Evolutionary conservation across 2,329 filamentous ascomycete species (phyloP).

Genomic region (Eutypella sp.): DNA sequence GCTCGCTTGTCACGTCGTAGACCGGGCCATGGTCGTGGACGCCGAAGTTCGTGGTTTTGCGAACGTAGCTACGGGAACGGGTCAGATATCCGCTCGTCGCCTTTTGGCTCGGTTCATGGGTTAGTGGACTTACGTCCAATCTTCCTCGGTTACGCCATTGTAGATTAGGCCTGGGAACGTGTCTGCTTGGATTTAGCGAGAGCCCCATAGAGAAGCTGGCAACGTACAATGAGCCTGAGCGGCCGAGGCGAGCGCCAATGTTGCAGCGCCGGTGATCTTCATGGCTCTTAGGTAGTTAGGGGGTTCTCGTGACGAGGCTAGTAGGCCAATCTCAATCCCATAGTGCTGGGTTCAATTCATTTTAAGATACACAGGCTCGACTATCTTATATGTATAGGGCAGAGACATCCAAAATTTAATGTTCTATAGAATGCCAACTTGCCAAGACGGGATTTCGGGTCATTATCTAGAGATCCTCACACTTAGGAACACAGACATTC

Average conservation of each 20-base stretch:
- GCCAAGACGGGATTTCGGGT: too few species aligned
- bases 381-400: too few species aligned
- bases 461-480: too few species aligned
- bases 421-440: too few species aligned
- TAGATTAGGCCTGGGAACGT: slow-evolving; percentile 23
- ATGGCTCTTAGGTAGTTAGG: slow-evolving; percentile 6
- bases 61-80: slow-evolving; percentile 14
- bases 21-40: slow-evolving; percentile 30
- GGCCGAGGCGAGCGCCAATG: slow-evolving; percentile 14
- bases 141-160: slow-evolving; percentile 18
- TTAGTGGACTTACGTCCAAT: slow-evolving; percentile 22
- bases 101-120: background rate
- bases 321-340: too few species aligned
- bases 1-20: slow-evolving; percentile 24
- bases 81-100: background rate
- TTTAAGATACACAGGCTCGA: too few species aligned
- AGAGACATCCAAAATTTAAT: too few species aligned
- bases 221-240: slow-evolving; percentile 23
- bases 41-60: slow-evolving; percentile 34
- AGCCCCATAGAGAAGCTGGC: background rate
- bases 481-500: too few species aligned
- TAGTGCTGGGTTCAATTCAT: too few species aligned
- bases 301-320: too few species aligned
- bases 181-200: slow-evolving; percentile 15
- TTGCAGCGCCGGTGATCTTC: slow-evolving; percentile 15